Evolutionary conservation across 352 stramenopile species (phyloP), one percentile per base, ranked within the genome.

Genomic region (Saprolegnia parasitica): DNA sequence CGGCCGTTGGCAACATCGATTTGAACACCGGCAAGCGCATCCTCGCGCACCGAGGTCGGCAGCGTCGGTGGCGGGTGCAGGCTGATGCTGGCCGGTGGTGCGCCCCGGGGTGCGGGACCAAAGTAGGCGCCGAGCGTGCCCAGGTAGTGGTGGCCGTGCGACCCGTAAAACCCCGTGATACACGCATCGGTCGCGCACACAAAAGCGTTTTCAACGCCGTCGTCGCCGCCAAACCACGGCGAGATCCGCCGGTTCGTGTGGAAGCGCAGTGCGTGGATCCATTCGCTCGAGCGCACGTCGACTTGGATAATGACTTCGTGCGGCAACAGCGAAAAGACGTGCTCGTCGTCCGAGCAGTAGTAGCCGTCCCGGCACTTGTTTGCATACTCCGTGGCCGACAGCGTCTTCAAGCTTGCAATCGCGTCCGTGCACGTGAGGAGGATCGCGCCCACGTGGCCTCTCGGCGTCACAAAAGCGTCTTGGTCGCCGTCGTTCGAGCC

Each of bases 171-270:
- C 4, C 46, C 63, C 15, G 46, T 70, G 23, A 70, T 62, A 18
- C 47, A 57, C 9, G 63, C 20, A 5, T 70, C 63, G 50, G 63
- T 13, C 5, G 63, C 46, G 2, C 63, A 70, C 35, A 61, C 47
- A 61, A 70, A 70, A 9, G 46, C 40, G 24, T 62, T 52, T 18
- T 63, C 58, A 3, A 62, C 47, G 46, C 61, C 66, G 37, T 71
- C 56, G 23, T 24, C 16, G 42, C 56, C 61, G 5, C 74, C 74
- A 26, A 72, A 79, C 74, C 74, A 79, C 23, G 74, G 65, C 29
- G 63, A 74, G 47, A 73, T 77, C 26, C 67, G 61, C 23, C 74
- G 50, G 55, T 79, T 79, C 16, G 74, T 76, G 62, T 76, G 72
- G 62, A 79, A 74, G 6, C 74, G 72, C 42, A 79, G 5, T 24